Base-by-base conservation (phyloP, 768 basidiomycete genomes). In the Boletus sp. region DNA sequence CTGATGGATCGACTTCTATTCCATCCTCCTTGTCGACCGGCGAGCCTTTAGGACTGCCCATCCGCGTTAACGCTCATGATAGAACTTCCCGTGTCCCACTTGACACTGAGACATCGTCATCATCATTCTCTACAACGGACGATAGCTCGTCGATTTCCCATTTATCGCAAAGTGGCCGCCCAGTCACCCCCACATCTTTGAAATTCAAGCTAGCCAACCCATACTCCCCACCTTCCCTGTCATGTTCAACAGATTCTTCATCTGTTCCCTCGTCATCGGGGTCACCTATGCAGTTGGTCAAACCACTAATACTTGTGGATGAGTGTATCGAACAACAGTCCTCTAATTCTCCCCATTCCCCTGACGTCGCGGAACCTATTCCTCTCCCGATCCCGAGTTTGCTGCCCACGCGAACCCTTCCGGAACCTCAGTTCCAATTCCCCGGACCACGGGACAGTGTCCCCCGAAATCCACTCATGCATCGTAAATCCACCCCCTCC, bases 231-330 rank as follows among this genome's bases (percentile, higher is more conserved):
- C 83, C 83, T 8, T 80, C 78, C 11, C 71, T 85, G 8, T 80
- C 83, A 6, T 81, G 82, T 6, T 85, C 83, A 5, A 77, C 80
- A 0, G 86, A 87, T 57, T 88, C 87, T 1, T 65, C 87, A 48
- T 78, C 77, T 10, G 80, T 84, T 12, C 81, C 80, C 3, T 77
- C 81, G 3, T 80, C 82, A 8, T 85, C 85, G 14, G 80, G 56
- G 4, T 72, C 71, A 36, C 71, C 72, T 5, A 56, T 68, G 18
- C 62, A 60, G 28, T 54, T 65, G 54, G 49, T 72, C 32, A 80
- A 78, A 55, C 62, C 79, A 60, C 66, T 82, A 30, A 71, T 71
- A 5, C 64, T 76, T 14, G 58, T 66, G 48, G 70, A 72, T 56
- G 73, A 73, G 18, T 63, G 57, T 48, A 55, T 33, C 51, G 71